Conservation (phyloP, 2,329 filamentous ascomycete species). For the Talaromyces rugulosus region DNA sequence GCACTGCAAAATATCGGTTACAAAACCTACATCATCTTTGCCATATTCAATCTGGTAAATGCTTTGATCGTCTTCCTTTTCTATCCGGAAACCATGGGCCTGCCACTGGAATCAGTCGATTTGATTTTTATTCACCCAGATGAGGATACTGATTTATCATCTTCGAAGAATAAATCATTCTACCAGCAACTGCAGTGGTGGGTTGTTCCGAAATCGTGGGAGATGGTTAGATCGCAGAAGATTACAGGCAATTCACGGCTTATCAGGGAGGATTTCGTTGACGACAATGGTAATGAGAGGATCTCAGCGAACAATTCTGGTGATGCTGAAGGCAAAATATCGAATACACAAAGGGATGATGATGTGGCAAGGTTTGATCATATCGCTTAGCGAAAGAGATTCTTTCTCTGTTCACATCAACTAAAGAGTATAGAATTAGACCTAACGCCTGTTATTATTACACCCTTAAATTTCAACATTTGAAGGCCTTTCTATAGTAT, state of each 20-base stretch:
- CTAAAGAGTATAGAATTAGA: background rate
- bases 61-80: constrained; percentile 28
- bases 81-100: constrained; percentile 34
- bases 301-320: too few species aligned
- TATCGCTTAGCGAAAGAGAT: background rate
- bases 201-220: constrained; percentile 7
- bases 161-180: background rate
- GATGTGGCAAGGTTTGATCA: background rate
- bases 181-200: constrained; percentile 3
- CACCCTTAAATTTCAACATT: too few species aligned
- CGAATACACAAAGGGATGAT: background rate
- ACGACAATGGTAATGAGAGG: background rate
- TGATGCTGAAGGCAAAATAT: background rate
- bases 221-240: background rate
- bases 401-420: background rate
- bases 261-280: background rate
- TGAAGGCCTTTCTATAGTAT: too few species aligned
- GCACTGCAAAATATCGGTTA: constrained; percentile 55
- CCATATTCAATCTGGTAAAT: constrained; percentile 52
- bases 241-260: background rate
- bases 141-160: background rate
- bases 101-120: constrained; percentile 39
- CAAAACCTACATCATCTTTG: constrained; percentile 63
- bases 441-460: background rate
- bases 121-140: constrained; percentile 26